Base-by-base conservation (phyloP, 2,329 filamentous ascomycete genomes). In the Aspergillus quadrilineatus region DNA sequence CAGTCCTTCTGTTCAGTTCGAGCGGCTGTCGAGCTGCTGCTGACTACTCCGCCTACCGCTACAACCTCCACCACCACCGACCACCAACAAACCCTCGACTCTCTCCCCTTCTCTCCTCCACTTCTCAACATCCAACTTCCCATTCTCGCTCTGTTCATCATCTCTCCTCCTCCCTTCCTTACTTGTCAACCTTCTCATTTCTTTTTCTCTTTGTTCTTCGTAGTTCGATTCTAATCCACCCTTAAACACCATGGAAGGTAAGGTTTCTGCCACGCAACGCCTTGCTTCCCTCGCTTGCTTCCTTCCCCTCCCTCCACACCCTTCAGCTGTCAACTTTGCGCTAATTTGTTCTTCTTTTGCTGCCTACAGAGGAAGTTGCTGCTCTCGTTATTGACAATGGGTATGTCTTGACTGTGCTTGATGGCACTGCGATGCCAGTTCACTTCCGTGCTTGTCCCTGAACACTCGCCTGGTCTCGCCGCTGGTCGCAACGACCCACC, bases 371-470 rank as follows among this genome's bases (percentile, higher is more conserved):
- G 87, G 94, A 99, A 91, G 94, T 99, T 82, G 94, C 94, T 81
- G 94, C 94, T 82, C 92, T 99, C 90, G 94, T 99, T 82, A 97
- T 99, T 84, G 94, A 99, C 92, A 99, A 99, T 97, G 94, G 94
- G 94, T 99, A 93, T 90, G 92, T 84, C 81, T 46, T 48, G 30
- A 50, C 37, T 57, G 43, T 32, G 34, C 51, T 51, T 53, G 59
- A 64, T 61, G 53, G 43, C 53, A 53, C 55, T 15, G 28, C 41
- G 54, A 62, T 62, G 60, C 50, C 37, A 41, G 36, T 36, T 41
- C 42, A 41, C 41, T 39, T 55, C 26, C 49, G 56, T 56, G 50
- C 50, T 39, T 47, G 55, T 55, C 41, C 53, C 55, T 48, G 12
- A 57, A 56, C 53, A 57, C 34, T 48, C 39, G 50, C 43, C 44